phyloP scores from a whole-genome alignment of 1,284 basidiomycete species.

The Anthracocystis walkeri region DNA sequence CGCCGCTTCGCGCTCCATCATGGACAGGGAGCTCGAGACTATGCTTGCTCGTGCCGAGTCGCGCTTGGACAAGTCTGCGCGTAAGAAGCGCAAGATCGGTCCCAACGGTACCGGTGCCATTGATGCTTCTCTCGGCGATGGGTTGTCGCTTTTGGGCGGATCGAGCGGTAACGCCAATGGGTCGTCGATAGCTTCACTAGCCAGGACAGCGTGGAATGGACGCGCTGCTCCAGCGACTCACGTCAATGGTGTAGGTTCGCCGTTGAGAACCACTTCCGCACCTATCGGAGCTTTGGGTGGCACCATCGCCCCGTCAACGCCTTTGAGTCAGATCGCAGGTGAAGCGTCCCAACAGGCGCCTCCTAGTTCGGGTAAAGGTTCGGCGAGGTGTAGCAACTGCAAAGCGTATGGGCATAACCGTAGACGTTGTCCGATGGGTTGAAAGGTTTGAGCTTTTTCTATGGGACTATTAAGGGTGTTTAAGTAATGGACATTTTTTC shows the following conservation, averaged over 20 bases:
- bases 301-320: constrained; percentile 4
- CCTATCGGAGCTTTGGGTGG: not conserved
- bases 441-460: not conserved
- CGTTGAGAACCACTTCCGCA: constrained; percentile 10
- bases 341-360: constrained; percentile 12
- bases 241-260: constrained; percentile 15
- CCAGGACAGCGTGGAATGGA: constrained; percentile 23
- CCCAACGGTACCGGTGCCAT: constrained; percentile 6
- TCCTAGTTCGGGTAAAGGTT: constrained; percentile 41
- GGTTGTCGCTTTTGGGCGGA: no score
- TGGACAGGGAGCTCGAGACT: constrained; percentile 35
- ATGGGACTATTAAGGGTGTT: no score
- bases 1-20: constrained; percentile 9
- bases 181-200: constrained; percentile 9
- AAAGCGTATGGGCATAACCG: constrained; percentile 51
- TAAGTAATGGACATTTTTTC: no score
- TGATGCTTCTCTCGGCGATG: constrained; percentile 1
- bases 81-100: constrained; percentile 29
- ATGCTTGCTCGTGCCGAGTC: constrained; percentile 29
- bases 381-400: constrained; percentile 47
- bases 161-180: no score
- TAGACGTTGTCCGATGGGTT: constrained; percentile 42
- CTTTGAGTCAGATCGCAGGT: constrained; percentile 5
- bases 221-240: not conserved
- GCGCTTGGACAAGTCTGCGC: constrained; percentile 13